Percentiles rank a stretch among this genome's conserved stretches.
These are phyloP conservation scores for Calycina herbarum DNA, from an alignment of 2,329 filamentous ascomycete species.

Conservation along the genomic window DNA sequence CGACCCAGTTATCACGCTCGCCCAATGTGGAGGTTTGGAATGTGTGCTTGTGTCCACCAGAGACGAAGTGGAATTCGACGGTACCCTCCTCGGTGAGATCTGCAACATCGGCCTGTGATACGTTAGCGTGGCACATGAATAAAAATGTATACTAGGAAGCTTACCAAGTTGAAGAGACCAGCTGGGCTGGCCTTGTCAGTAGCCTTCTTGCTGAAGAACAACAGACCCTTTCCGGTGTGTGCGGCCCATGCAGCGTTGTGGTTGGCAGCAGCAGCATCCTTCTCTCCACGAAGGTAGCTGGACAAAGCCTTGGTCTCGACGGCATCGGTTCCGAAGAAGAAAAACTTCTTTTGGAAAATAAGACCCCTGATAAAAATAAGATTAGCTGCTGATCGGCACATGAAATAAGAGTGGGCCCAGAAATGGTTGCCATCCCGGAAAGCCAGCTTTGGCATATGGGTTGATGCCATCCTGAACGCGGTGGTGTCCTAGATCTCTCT, in stretches of 20 bases:
- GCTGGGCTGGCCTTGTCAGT: conserved; percentile 79
- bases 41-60: conserved; percentile 85
- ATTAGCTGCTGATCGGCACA: conserved; percentile 9
- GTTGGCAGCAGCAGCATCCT: conserved; percentile 71
- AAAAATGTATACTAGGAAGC: conserved; percentile 36
- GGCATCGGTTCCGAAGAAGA: conserved; percentile 77
- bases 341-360: conserved; percentile 86
- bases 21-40: conserved; percentile 77
- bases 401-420: neutral
- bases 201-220: conserved; percentile 78
- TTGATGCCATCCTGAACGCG: neutral
- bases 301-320: conserved; percentile 72
- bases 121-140: conserved; percentile 7
- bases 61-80: conserved; percentile 82
- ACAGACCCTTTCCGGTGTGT: conserved; percentile 91
- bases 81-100: conserved; percentile 72
- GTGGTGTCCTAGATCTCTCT: neutral
- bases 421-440: neutral
- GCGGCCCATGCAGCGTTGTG: conserved; percentile 84
- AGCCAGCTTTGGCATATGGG: neutral
- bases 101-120: conserved; percentile 53
- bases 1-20: conserved; percentile 92
- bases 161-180: conserved; percentile 82
- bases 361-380: conserved; percentile 63
- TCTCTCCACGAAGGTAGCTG: conserved; percentile 84